Base-by-base conservation (phyloP, 306 rosid genomes). In the Corylus avellana region DNA sequence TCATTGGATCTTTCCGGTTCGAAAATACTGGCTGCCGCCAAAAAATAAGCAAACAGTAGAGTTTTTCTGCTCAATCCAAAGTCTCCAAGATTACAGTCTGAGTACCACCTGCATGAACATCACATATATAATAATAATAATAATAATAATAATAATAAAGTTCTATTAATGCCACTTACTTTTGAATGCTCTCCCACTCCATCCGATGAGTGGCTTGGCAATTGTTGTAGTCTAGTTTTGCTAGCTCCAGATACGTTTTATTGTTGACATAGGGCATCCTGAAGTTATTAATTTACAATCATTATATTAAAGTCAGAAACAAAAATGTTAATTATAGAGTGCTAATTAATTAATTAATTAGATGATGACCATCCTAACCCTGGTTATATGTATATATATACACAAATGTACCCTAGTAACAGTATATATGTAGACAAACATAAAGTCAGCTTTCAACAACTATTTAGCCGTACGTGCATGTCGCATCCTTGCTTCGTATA, bases 201-300 rank as follows among this genome's bases (percentile, higher is more conserved):
- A 47, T 77, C 32, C 84, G 87, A 86, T 96, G 99, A 82, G 80
- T 49, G 20, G 82, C 85, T 81, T 91, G 98, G 78, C 99, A 96
- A 55, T 81, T 82, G 89, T 91, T 91, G 90, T 89, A 96, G 81
- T 96, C 99, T 80, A 87, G 42, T 74, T 93, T 93, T 1, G 97
- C 99, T n/a, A 96, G 90, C 83, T 93, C 96, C 0, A 96, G 86
- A 77, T 88, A 96, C 18, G 84, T 80, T 14, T 89, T 80, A 77
- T 91, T 96, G 88, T 82, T 96, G 46, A 96, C 97, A 29, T 79
- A 53, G 2, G 79, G 25, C 99, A 96, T 96, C 89, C 99, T 94
- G 79, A 35, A n/a, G 63, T 3, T 1, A 32, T 32, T 68, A 32
- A 67, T 29, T 37, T 59, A 14, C 4, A 64, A 32, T 63, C 20